These are phyloP conservation scores for Haematococcus sp. DNA, from an alignment of 139 green algal species.

Conservation along the genomic window DNA sequence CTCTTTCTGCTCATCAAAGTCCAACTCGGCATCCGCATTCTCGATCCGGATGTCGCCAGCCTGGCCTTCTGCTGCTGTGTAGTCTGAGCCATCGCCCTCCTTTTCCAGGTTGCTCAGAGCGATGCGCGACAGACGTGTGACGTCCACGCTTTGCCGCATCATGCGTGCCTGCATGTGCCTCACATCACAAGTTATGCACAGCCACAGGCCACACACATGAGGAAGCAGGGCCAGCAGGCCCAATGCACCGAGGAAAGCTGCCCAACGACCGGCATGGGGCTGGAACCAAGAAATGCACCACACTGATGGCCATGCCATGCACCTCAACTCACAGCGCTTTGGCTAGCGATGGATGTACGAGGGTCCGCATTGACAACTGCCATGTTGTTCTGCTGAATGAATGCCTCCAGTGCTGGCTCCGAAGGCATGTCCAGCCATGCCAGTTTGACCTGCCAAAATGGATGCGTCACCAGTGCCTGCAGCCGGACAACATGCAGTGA, in stretches of 20 bases:
- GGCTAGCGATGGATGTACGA: constrained; percentile 17
- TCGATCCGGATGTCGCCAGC: constrained; percentile 72
- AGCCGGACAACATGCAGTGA: neutral
- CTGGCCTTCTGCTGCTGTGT: constrained; percentile 42
- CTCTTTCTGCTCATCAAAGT: constrained; percentile 71
- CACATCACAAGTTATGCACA: neutral
- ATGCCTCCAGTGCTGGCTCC: constrained; percentile 72
- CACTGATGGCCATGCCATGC: neutral
- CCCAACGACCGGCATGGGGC: no score
- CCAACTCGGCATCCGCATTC: constrained; percentile 78
- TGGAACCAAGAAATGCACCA: no score
- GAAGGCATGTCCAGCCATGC: constrained; percentile 52
- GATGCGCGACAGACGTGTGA: constrained; percentile 70
- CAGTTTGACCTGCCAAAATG: constrained; percentile 66
- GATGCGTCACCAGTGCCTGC: constrained; percentile 64
- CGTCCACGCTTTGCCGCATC: constrained; percentile 61
- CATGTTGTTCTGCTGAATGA: constrained; percentile 53
- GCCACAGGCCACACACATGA: no score
- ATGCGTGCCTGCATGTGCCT: neutral
- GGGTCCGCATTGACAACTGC: constrained; percentile 16
- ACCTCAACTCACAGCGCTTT: neutral
- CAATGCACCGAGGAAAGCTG: neutral
- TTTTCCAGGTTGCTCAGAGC: constrained; percentile 77
- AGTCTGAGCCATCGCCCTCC: constrained; percentile 51
- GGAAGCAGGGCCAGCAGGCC: neutral